These are phyloP conservation scores for Rhodamnia argentea DNA, from an alignment of 345 rosid genomes.

Conservation along the genomic window DNA sequence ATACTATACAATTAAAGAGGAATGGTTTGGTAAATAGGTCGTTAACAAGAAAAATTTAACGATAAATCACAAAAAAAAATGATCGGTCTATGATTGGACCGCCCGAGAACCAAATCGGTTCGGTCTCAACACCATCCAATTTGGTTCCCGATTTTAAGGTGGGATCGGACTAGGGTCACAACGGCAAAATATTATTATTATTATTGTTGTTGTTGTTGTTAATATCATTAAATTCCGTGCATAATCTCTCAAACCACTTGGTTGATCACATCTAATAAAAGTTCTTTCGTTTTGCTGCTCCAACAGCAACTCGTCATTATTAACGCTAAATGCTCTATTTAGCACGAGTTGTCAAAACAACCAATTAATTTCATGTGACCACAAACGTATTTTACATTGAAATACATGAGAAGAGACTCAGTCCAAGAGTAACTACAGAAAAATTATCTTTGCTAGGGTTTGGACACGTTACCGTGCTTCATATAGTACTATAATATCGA, in stretches of 20 bases:
- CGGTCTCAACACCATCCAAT: too few species aligned
- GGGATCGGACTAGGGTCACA: too few species aligned
- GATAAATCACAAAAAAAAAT: too few species aligned
- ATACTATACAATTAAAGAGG: too few species aligned
- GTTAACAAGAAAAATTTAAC: too few species aligned
- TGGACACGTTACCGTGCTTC: neutral
- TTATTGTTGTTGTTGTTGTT: neutral
- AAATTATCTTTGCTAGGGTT: neutral
- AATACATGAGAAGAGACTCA: neutral
- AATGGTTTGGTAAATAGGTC: too few species aligned
- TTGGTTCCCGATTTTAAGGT: too few species aligned
- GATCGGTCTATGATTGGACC: too few species aligned
- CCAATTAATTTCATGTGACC: neutral
- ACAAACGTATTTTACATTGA: neutral
- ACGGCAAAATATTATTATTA: too few species aligned
- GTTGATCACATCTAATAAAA: neutral
- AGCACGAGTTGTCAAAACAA: neutral
- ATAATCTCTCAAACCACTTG: neutral
- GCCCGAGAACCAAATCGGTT: too few species aligned
- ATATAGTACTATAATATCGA: neutral
- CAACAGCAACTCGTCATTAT: neutral
- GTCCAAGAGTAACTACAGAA: neutral
- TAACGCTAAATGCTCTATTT: neutral
- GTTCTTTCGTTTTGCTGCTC: neutral
- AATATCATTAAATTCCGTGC: neutral